Evolutionary conservation across 208 protist genomes (phyloP).

Genomic region (Acanthamoeba triangularis): DNA sequence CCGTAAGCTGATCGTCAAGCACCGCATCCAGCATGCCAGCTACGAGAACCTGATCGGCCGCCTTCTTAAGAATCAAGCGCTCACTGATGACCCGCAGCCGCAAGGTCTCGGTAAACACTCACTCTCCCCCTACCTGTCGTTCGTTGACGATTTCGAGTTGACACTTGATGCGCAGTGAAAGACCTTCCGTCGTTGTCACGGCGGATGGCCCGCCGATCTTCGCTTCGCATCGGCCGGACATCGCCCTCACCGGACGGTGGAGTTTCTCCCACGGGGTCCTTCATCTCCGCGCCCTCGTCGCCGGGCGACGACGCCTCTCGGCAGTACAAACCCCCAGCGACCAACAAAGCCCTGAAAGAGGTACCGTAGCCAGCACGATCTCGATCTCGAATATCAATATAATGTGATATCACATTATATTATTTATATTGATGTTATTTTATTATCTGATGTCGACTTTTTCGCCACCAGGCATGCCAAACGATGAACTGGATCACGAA

Average conservation of each 20-base stretch:
- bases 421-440: background rate
- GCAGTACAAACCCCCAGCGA: background rate
- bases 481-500: constrained; percentile 90
- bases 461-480: constrained; percentile 90
- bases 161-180: background rate
- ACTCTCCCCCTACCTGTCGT: background rate
- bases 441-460: background rate
- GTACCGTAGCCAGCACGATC: background rate
- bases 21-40: constrained; percentile 81
- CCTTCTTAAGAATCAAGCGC: constrained; percentile 86
- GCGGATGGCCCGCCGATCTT: background rate
- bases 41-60: constrained; percentile 86
- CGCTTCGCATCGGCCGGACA: background rate
- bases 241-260: background rate
- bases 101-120: background rate
- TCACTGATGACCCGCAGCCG: constrained; percentile 17
- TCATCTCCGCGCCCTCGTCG: background rate
- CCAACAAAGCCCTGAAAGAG: background rate
- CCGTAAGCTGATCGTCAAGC: constrained; percentile 81
- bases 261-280: no score
- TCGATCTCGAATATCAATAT: no score
- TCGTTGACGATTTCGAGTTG: no score
- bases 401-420: no score
- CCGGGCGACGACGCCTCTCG: background rate
- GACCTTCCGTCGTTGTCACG: background rate